Evolutionary conservation across 2,329 filamentous ascomycete species (phyloP).

Genomic region (Pseudogymnoascus destructans): DNA sequence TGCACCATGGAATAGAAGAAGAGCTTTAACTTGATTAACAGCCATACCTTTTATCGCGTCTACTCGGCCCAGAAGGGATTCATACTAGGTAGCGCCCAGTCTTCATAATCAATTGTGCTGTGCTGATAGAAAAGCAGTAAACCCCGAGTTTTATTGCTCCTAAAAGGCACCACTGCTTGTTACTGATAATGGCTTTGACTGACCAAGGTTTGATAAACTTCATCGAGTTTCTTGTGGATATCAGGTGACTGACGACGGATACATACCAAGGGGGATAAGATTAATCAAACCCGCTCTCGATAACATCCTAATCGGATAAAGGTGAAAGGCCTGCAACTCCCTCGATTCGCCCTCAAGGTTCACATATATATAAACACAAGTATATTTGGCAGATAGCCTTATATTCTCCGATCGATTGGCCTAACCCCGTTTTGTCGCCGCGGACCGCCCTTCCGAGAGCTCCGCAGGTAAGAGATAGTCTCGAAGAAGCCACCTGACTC

Average conservation of each 20-base stretch:
- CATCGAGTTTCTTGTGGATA: not conserved
- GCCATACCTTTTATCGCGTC: not conserved
- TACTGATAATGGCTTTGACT: not conserved
- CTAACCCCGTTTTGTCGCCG: not conserved
- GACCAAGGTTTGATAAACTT: not conserved
- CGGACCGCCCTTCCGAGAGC: constrained; percentile 4
- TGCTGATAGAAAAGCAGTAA: not conserved
- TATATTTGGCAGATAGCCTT: not conserved
- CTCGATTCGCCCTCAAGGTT: not conserved
- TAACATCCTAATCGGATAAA: constrained; percentile 9
- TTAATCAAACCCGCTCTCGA: not conserved
- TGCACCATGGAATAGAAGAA: no score
- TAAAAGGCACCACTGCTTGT: not conserved
- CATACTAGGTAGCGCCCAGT: not conserved
- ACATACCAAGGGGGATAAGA: not conserved
- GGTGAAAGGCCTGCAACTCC: not conserved
- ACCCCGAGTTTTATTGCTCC: not conserved
- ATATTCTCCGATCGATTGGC: not conserved
- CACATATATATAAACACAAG: not conserved
- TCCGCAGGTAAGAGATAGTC: constrained; percentile 3
- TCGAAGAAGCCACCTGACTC: constrained; percentile 4
- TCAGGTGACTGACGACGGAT: not conserved
- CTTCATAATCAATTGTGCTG: not conserved
- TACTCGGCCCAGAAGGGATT: not conserved
- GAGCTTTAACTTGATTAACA: not conserved